Percentiles rank a stretch among this genome's conserved stretches.
Conservation (phyloP, 139 green algal species). For the Coelastrella sp. region DNA sequence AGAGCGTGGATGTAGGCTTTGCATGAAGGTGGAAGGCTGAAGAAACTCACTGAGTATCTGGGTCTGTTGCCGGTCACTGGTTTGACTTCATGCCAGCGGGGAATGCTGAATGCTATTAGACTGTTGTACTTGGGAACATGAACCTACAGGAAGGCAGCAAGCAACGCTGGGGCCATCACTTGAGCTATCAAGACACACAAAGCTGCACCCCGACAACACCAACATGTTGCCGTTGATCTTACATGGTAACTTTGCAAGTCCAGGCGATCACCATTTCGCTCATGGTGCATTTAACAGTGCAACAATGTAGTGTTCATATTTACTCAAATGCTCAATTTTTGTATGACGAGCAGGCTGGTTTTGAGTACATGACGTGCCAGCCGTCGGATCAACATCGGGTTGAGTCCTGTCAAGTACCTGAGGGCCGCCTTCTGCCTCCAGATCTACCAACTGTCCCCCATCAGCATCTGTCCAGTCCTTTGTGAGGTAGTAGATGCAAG, state of each 20-base stretch:
- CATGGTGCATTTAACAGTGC: no score
- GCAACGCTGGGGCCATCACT: neutral
- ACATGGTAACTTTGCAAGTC: no score
- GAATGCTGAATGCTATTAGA: conserved; percentile 54
- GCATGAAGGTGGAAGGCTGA: neutral
- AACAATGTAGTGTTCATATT: no score
- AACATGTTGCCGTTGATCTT: no score
- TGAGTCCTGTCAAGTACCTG: neutral
- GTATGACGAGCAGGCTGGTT: no score
- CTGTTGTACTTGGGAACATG: conserved; percentile 4
- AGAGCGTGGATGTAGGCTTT: neutral
- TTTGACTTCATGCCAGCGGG: conserved; percentile 62
- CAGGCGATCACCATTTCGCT: no score
- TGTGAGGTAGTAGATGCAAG: conserved; percentile 59
- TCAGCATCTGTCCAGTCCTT: conserved; percentile 48
- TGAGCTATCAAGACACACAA: neutral
- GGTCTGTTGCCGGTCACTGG: conserved; percentile 37
- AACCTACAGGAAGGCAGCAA: neutral
- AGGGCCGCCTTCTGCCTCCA: conserved; percentile 37
- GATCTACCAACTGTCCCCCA: conserved; percentile 57
- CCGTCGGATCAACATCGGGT: no score
- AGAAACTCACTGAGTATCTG: conserved; percentile 45
- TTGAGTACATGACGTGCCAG: no score
- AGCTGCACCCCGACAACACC: neutral
- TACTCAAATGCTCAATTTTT: no score